Evolutionary conservation across 2,329 filamentous ascomycete species (phyloP).

Genomic region (Fusarium oxysporum): DNA sequence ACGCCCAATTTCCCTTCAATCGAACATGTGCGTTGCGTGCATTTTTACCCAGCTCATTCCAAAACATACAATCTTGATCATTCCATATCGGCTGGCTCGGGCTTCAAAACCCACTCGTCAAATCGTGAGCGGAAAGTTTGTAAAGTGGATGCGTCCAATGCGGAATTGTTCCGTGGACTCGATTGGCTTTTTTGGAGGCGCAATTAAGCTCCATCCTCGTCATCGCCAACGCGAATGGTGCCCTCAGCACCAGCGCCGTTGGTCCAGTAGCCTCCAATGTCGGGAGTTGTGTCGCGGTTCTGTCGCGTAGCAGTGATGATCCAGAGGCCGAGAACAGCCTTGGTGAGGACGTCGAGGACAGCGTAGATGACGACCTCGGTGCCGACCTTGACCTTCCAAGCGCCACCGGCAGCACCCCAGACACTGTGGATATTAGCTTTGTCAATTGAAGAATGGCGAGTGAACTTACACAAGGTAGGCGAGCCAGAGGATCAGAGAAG

Average conservation of each 20-base stretch:
- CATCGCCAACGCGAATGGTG: slow-evolving; percentile 54
- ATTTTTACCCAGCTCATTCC: neutral
- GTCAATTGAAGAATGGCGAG: rapidly evolving
- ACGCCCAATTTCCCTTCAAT: slow-evolving; percentile 4
- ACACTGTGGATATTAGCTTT: slow-evolving; percentile 33
- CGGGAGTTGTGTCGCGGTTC: slow-evolving; percentile 52
- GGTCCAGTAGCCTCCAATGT: slow-evolving; percentile 55
- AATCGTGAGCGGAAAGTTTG: neutral
- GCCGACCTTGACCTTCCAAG: slow-evolving; percentile 44
- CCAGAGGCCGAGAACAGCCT: slow-evolving; percentile 47
- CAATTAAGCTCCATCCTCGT: slow-evolving; percentile 49
- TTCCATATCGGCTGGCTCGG: slow-evolving; percentile 3
- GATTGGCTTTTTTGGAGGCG: neutral
- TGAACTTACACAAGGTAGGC: slow-evolving; percentile 47
- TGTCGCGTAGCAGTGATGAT: slow-evolving; percentile 52
- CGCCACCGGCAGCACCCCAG: slow-evolving; percentile 46
- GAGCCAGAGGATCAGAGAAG: slow-evolving; percentile 44
- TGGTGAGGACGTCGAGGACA: slow-evolving; percentile 48
- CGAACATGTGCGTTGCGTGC: neutral
- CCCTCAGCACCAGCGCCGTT: slow-evolving; percentile 52
- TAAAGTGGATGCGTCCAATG: neutral
- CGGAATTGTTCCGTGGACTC: neutral
- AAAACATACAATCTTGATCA: slow-evolving; percentile 12
- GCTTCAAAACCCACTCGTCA: neutral
- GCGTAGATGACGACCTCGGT: slow-evolving; percentile 48